Conservation (phyloP, 768 basidiomycete species). For the Suillus paluster region DNA sequence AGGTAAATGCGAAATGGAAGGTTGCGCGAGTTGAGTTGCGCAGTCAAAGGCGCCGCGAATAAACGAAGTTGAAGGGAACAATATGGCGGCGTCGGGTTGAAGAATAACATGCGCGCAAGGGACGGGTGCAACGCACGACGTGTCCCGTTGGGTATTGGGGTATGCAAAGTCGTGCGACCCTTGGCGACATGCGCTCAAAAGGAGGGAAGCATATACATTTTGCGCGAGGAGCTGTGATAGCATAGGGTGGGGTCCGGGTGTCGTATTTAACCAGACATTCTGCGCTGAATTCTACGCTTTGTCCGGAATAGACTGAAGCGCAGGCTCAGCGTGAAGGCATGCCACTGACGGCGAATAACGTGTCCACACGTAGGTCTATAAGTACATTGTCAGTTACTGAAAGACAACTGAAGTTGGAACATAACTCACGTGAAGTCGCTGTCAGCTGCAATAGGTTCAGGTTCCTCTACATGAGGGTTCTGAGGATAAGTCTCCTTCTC, state of each 20-base stretch:
- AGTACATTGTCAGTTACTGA: conserved; percentile 3
- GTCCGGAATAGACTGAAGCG: conserved; percentile 63
- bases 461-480: not conserved
- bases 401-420: not conserved
- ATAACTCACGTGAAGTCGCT: conserved; percentile 39
- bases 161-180: conserved; percentile 26
- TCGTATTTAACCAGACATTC: conserved; percentile 28
- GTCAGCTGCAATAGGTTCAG: conserved; percentile 21
- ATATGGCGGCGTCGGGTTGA: conserved; percentile 15
- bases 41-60: conserved; percentile 15
- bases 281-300: conserved; percentile 40
- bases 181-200: conserved; percentile 27
- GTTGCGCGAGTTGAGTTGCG: conserved; percentile 4
- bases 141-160: conserved; percentile 22
- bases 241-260: conserved; percentile 5
- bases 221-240: conserved; percentile 19
- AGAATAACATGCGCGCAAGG: conserved; percentile 8
- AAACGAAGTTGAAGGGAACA: conserved; percentile 24
- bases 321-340: conserved; percentile 57
- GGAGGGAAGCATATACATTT: conserved; percentile 28
- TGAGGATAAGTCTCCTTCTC: conserved; percentile 21
- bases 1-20: conserved; percentile 21
- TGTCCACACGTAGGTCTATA: conserved; percentile 61
- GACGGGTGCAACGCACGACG: conserved; percentile 17
- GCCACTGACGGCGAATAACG: conserved; percentile 61